A percentile compares a stretch with the other conserved stretches of the same genome.
These are phyloP conservation scores for Shiraia sp. DNA, from an alignment of 2,329 filamentous ascomycete genomes.

Conservation along the genomic window DNA sequence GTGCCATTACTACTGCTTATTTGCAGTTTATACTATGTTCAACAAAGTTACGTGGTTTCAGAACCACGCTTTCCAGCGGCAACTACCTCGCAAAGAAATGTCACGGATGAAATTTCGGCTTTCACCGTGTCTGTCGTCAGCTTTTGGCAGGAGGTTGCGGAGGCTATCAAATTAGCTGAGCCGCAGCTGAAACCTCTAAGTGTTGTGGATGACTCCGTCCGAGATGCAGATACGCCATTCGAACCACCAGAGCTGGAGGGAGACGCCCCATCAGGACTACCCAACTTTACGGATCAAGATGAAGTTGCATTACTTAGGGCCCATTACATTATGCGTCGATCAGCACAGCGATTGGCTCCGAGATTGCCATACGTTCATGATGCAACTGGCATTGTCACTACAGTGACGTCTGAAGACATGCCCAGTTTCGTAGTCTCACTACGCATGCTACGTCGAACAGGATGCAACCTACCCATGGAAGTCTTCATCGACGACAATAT, in stretches of 20 bases:
- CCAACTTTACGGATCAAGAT: slow-evolving; percentile 20
- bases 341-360: slow-evolving; percentile 21
- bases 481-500: slow-evolving; percentile 44
- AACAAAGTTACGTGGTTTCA: slow-evolving; percentile 6
- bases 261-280: slow-evolving; percentile 12
- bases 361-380: slow-evolving; percentile 45
- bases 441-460: slow-evolving; percentile 56
- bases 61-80: not conserved
- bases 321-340: slow-evolving; percentile 26
- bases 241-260: slow-evolving; percentile 14
- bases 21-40: slow-evolving; percentile 15
- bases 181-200: slow-evolving; percentile 18
- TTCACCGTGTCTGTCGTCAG: slow-evolving; percentile 13
- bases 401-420: slow-evolving; percentile 53
- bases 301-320: slow-evolving; percentile 21
- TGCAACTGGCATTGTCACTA: slow-evolving; percentile 56
- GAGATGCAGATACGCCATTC: slow-evolving; percentile 7
- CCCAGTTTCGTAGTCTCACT: slow-evolving; percentile 56
- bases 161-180: slow-evolving; percentile 13
- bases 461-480: slow-evolving; percentile 55
- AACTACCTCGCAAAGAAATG: slow-evolving; percentile 6
- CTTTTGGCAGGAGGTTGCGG: slow-evolving; percentile 20
- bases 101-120: slow-evolving; percentile 16
- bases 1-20: slow-evolving; percentile 14
- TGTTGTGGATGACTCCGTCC: slow-evolving; percentile 11